A percentile compares a stretch with the other conserved stretches of the same genome.
Evolutionary conservation across 2,329 filamentous ascomycete species (phyloP).

Genomic region (Phaeomoniella chlamydospora): DNA sequence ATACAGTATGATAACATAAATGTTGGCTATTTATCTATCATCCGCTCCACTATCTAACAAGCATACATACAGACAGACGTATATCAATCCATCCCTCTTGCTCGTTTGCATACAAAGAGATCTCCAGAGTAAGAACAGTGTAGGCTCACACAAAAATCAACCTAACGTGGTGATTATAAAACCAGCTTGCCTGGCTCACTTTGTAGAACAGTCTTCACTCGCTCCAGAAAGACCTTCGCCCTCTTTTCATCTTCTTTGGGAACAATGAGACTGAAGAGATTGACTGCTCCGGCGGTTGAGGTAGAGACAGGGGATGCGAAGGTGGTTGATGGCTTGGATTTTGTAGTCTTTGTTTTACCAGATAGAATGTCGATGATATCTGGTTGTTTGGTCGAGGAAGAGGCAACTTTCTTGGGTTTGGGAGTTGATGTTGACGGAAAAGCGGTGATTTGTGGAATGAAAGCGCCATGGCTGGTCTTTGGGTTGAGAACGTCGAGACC

Average conservation of each 20-base stretch:
- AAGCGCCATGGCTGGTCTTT: conserved; percentile 44
- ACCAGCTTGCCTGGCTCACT: conserved; percentile 64
- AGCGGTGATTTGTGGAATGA: conserved; percentile 54
- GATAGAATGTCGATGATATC: conserved; percentile 78
- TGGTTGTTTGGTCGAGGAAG: conserved; percentile 28
- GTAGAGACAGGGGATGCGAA: conserved; percentile 24
- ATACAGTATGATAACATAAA: too few relatives aligned
- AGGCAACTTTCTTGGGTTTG: conserved; percentile 4
- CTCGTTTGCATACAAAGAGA: too few relatives aligned
- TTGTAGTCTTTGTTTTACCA: conserved; percentile 24
- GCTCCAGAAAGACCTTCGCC: conserved; percentile 68
- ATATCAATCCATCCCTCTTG: too few relatives aligned
- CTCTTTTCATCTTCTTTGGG: conserved; percentile 67
- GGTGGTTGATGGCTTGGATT: neutral
- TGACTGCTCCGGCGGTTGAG: conserved; percentile 38
- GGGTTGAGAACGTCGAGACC: conserved; percentile 48
- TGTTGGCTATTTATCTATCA: too few relatives aligned
- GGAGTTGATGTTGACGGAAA: conserved; percentile 23
- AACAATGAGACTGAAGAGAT: conserved; percentile 72
- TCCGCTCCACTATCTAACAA: too few relatives aligned
- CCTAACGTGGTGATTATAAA: too few relatives aligned
- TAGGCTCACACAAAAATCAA: too few relatives aligned
- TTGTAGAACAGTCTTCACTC: conserved; percentile 73
- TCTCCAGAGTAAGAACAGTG: too few relatives aligned
- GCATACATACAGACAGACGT: too few relatives aligned